Base-by-base conservation (phyloP, 495 filamentous ascomycete genomes). In the Lindgomyces ingoldianus region DNA sequence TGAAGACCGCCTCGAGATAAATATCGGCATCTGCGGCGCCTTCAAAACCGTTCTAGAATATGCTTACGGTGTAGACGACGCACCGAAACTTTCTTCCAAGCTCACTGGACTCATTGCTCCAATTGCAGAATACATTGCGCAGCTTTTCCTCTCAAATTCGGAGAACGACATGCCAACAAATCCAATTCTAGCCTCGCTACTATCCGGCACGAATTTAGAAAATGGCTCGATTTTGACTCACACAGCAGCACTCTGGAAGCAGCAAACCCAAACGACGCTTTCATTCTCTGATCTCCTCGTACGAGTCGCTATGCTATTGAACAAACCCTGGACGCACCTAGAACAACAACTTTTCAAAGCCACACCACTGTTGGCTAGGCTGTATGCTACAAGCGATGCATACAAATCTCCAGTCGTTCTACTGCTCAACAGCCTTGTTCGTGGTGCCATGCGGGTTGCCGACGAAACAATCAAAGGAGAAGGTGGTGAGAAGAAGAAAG, bases 281-380 rank as follows among this genome's bases (percentile, higher is more conserved):
- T 73, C 72, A 16, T 86, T 96, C 58, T 82, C 85, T 1, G 86
- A 83, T 27, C 87, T 81, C 46, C 77, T 96, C 27, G 74, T 95
- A 4, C 83, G 86, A 60, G 81, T 90, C 53, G 85, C 89, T 27
- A 86, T 82, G 47, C 81, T 90, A 25, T 75, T 89, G 51, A 82
- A 84, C 21, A 76, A 76, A 50, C 77, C 86, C 16, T 80, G 80
- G 16, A 84, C 84, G 27, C 78, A 85, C 26, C 79, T 98, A 3
- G 89, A 95, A 71, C 81, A 83, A 19, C 88, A 91, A 60, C 74
- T 98, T 10, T 95, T 95, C 77, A 88, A 91, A 68, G 82, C 83
- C 8, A 82, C 87, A 0, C 87, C 89, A 1, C 78, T 91, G 42
- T 73, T 97, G 36, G 87, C 90, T 29, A 87, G 89, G 46, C 77